Evolutionary conservation across 1,284 basidiomycete genomes (phyloP).

Genomic region (Trametes pubescens): DNA sequence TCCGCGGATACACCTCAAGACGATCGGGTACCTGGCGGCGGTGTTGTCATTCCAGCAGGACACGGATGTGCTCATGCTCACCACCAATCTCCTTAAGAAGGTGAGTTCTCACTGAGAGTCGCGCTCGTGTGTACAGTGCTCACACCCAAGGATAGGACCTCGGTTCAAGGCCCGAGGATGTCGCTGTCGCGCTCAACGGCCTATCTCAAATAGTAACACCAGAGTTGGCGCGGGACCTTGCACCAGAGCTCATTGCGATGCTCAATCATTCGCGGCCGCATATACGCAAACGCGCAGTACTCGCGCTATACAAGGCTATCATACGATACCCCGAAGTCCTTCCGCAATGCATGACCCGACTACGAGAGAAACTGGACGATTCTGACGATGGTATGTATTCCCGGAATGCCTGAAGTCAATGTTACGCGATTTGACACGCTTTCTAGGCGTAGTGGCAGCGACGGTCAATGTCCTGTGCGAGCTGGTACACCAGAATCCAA

Average conservation of each 20-base stretch:
- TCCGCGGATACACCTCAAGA: conserved; percentile 90
- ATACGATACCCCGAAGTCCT: conserved; percentile 83
- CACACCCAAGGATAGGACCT: conserved; percentile 73
- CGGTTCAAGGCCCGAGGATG: conserved; percentile 77
- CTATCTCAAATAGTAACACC: conserved; percentile 89
- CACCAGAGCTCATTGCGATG: conserved; percentile 87
- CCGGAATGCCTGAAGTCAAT: background rate
- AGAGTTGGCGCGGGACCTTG: conserved; percentile 89
- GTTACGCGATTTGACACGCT: background rate
- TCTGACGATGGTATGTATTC: conserved; percentile 74
- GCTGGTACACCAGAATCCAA: conserved; percentile 81
- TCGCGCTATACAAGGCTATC: conserved; percentile 83
- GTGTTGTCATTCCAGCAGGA: conserved; percentile 92
- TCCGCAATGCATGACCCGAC: conserved; percentile 68
- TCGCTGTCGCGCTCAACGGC: conserved; percentile 86
- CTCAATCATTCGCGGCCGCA: conserved; percentile 90
- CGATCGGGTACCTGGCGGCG: conserved; percentile 95
- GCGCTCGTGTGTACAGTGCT: background rate
- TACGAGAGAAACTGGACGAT: conserved; percentile 90
- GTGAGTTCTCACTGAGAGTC: conserved; percentile 51
- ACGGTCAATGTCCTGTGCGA: conserved; percentile 97
- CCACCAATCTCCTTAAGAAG: conserved; percentile 98
- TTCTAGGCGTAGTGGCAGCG: conserved; percentile 86
- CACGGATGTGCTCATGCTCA: conserved; percentile 97
- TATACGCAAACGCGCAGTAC: conserved; percentile 89